Evolutionary conservation across 2,329 filamentous ascomycete genomes (phyloP), one percentile per base, ranked within the genome.

Genomic region (Rutstroemia sp.): DNA sequence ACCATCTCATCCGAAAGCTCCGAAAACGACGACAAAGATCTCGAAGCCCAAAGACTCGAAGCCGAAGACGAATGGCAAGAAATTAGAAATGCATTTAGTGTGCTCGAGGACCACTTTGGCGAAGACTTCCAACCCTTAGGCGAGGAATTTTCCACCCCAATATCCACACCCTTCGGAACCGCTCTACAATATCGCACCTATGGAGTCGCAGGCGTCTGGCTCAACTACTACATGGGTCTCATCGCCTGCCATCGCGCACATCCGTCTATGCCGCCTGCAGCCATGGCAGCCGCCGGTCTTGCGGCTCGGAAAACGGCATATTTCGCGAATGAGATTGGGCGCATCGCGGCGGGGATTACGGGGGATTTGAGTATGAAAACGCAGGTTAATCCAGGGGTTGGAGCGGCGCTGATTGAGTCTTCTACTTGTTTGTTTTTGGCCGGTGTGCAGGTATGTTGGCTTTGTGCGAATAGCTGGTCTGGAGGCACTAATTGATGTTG

Each of bases 221-320:
- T 88, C 67, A 87, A 92, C 61, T 92, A 89, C 69, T 88, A 95
- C 71, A 89, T 92, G 77, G 86, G 86, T 0, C 78, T 90, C 48
- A 92, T 97, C 57, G 79, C 92, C 54, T 79, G 94, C n/a, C 77
- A 92, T 58, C 81, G 94, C 36, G 79, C 85, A 1, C 92, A 96
- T 63, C 94, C 94, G 0, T 82, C 81, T 23, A 96, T 96, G 91
- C 92, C 92, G 0, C 90, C 92, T 0, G 85, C 92, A 8, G 88
- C 91, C 38, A 51, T 95, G 82, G 82, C 91, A 65, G 91, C 94
- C 2, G 90, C 90, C 0, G 87, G 86, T 7, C 78, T 95, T 61
- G 84, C 88, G 9, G 89, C 90, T 0, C 75, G 75, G 14, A 81
- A 87, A 50, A 96, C 92, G 0, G 81, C 78, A 3, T 74, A 74